Conservation (phyloP, 306 rosid genomes). For the Corylus americana region DNA sequence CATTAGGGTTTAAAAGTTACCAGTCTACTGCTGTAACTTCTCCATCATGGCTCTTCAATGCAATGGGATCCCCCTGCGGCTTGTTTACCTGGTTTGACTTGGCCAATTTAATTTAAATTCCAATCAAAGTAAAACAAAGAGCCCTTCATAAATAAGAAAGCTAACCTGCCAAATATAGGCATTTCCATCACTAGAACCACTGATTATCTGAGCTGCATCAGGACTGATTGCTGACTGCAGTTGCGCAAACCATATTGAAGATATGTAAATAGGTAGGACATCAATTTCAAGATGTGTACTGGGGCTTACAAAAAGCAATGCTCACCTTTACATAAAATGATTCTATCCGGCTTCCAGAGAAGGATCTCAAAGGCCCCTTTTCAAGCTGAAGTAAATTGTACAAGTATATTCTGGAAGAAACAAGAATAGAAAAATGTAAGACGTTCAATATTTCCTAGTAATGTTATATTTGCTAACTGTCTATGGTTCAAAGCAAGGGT, state of each 20-base stretch:
- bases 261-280: background rate
- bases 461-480: background rate
- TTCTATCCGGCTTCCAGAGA: conserved; percentile 75
- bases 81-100: conserved; percentile 64
- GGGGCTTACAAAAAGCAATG: background rate
- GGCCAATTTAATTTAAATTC: conserved; percentile 15
- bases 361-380: conserved; percentile 73
- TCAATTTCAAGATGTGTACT: background rate
- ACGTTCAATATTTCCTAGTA: background rate
- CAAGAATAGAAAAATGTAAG: background rate
- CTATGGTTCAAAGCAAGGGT: background rate
- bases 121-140: conserved; percentile 13
- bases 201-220: conserved; percentile 70
- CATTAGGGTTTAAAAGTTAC: conserved; percentile 41
- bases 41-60: conserved; percentile 63
- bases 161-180: conserved; percentile 89
- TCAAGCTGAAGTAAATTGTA: conserved; percentile 78
- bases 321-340: conserved; percentile 91
- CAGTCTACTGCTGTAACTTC: conserved; percentile 94
- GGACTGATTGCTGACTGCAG: conserved; percentile 85
- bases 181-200: conserved; percentile 89
- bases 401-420: conserved; percentile 66
- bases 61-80: conserved; percentile 54
- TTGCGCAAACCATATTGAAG: conserved; percentile 32
- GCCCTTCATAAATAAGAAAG: conserved; percentile 15